These are phyloP conservation scores for Phialophora verrucosa DNA, from an alignment of 2,329 filamentous ascomycete species.

Conservation along the genomic window DNA sequence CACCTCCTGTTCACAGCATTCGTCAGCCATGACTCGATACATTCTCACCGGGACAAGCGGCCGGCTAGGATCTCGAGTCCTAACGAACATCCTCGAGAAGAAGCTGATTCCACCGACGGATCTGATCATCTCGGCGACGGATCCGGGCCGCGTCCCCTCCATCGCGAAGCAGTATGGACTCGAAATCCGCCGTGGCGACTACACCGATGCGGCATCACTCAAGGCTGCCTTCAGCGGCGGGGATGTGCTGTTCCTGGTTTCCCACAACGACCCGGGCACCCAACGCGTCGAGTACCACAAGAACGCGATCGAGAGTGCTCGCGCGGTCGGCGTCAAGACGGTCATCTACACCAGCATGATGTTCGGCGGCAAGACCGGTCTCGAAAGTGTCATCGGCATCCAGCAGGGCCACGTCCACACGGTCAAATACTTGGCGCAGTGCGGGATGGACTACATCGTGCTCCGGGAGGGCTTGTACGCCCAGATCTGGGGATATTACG, in stretches of 20 bases:
- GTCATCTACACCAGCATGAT: slow-evolving; percentile 20
- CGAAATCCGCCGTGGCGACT: slow-evolving; percentile 4
- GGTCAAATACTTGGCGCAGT: neutral
- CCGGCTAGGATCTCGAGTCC: slow-evolving; percentile 5
- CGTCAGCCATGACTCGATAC: slow-evolving; percentile 3
- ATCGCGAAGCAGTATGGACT: slow-evolving; percentile 9
- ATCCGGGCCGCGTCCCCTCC: slow-evolving; percentile 2
- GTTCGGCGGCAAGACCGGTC: slow-evolving; percentile 11
- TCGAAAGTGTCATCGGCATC: slow-evolving; percentile 18
- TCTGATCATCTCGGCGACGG: slow-evolving; percentile 13
- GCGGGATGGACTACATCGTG: slow-evolving; percentile 10
- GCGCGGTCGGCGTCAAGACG: neutral
- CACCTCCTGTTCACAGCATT: neutral
- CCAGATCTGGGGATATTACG: slow-evolving; percentile 5
- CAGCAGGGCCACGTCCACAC: slow-evolving; percentile 15
- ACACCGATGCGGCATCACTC: slow-evolving; percentile 4
- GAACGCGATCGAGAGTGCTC: slow-evolving; percentile 10
- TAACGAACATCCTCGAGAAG: slow-evolving; percentile 5
- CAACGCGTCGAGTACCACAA: slow-evolving; percentile 12
- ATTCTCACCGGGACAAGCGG: slow-evolving; percentile 14
- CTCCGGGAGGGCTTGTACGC: slow-evolving; percentile 14
- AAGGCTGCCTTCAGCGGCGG: slow-evolving; percentile 3
- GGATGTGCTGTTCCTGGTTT: slow-evolving; percentile 14
- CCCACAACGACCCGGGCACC: slow-evolving; percentile 8
- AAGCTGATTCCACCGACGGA: slow-evolving; percentile 1